Percentiles rank a stretch among this genome's conserved stretches.
phyloP scores from a whole-genome alignment of 192 early-diverging fungal species.

The Rhizoclosmatium globosum region DNA sequence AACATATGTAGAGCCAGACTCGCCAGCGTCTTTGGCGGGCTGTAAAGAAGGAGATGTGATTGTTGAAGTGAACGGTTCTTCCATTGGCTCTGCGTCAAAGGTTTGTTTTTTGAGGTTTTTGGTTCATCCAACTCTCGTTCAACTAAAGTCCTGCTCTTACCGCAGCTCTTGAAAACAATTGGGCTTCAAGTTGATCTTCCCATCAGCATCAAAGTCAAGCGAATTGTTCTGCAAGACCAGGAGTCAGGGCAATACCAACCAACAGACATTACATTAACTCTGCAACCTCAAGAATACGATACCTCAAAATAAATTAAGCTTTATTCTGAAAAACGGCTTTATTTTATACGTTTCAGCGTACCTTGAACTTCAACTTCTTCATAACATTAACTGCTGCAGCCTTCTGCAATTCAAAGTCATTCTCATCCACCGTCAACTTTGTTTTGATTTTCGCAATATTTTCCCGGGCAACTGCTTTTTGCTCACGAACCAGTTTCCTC shows the following conservation, averaged over 20 bases:
- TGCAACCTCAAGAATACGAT: constrained; percentile 9
- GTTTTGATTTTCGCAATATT: constrained; percentile 9
- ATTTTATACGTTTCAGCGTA: neutral
- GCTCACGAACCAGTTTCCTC: constrained; percentile 28
- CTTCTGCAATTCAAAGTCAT: constrained; percentile 25
- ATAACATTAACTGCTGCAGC: constrained; percentile 11
- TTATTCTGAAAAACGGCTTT: too few relatives aligned
- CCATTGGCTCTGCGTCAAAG: constrained; percentile 49
- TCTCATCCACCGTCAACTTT: constrained; percentile 26
- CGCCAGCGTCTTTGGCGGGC: constrained; percentile 48
- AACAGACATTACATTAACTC: neutral
- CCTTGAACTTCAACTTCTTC: constrained; percentile 1
- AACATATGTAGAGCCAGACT: constrained; percentile 42
- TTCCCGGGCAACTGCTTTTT: constrained; percentile 8
- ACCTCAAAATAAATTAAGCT: neutral
- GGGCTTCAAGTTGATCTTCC: constrained; percentile 48
- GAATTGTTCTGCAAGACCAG: constrained; percentile 52
- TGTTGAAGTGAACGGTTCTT: constrained; percentile 39
- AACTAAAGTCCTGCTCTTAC: neutral
- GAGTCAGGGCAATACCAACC: constrained; percentile 19
- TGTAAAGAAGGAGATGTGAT: constrained; percentile 56
- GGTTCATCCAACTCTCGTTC: too few relatives aligned
- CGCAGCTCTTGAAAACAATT: constrained; percentile 38
- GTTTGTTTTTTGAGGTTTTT: constrained; percentile 9
- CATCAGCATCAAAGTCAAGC: constrained; percentile 41